These are phyloP conservation scores for Nannochloris sp. DNA, from an alignment of 139 green algal species.

Conservation along the genomic window DNA sequence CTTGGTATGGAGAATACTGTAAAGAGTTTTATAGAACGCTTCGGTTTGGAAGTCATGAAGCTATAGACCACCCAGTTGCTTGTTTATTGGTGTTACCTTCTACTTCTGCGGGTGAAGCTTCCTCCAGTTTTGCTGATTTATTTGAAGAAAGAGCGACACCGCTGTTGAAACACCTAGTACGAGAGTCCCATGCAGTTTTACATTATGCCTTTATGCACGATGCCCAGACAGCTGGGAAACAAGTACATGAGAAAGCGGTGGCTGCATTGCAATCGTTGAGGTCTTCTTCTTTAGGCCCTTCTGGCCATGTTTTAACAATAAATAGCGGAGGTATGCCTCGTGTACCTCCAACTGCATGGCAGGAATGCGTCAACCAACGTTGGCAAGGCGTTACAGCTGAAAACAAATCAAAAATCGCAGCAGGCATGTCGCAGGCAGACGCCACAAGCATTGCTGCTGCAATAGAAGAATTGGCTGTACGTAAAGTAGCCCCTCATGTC, in stretches of 20 bases:
- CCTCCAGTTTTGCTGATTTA: slow-evolving; percentile 42
- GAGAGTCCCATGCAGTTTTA: slow-evolving; percentile 46
- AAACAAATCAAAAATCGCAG: too few species aligned
- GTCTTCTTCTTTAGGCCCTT: slow-evolving; percentile 23
- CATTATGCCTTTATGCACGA: slow-evolving; percentile 70
- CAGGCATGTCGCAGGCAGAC: not conserved
- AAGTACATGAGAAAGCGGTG: slow-evolving; percentile 5
- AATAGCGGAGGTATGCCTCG: slow-evolving; percentile 30
- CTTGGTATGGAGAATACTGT: slow-evolving; percentile 74
- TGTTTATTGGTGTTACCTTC: slow-evolving; percentile 60
- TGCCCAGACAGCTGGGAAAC: slow-evolving; percentile 5
- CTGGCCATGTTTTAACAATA: slow-evolving; percentile 42
- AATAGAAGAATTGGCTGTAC: slow-evolving; percentile 34
- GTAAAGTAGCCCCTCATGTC: slow-evolving; percentile 53
- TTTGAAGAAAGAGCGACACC: slow-evolving; percentile 17
- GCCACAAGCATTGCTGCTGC: not conserved
- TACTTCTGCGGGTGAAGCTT: slow-evolving; percentile 26
- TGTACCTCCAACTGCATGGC: not conserved
- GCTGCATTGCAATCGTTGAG: slow-evolving; percentile 27
- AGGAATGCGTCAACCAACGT: not conserved
- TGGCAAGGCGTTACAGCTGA: too few species aligned
- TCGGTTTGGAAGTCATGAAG: slow-evolving; percentile 77
- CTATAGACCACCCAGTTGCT: slow-evolving; percentile 76
- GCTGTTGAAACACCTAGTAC: slow-evolving; percentile 41
- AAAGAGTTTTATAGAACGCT: slow-evolving; percentile 68